These are phyloP conservation scores for Asterophora parasitica DNA, from an alignment of 768 basidiomycete genomes.

Conservation along the genomic window DNA sequence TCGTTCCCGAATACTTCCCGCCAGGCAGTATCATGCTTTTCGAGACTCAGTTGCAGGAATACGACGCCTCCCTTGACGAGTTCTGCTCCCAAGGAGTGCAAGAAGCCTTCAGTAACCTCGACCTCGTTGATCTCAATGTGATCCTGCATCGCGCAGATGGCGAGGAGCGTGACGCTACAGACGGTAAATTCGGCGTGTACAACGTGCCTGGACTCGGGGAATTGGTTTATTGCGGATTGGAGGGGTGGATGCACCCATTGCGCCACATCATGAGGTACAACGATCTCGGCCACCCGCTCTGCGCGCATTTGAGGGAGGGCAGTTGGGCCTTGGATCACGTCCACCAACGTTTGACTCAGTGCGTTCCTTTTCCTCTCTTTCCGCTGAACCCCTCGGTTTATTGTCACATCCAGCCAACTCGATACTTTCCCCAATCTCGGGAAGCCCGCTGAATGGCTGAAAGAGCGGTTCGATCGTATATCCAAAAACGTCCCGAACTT, in stretches of 20 bases:
- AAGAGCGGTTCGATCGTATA: slow-evolving; percentile 81
- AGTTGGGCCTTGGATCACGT: slow-evolving; percentile 93
- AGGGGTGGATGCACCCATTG: slow-evolving; percentile 95
- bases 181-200: slow-evolving; percentile 77
- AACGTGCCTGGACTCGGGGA: slow-evolving; percentile 70
- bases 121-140: slow-evolving; percentile 86
- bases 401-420: slow-evolving; percentile 42
- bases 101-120: slow-evolving; percentile 66
- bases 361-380: slow-evolving; percentile 26
- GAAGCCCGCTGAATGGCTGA: slow-evolving; percentile 78
- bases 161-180: slow-evolving; percentile 89
- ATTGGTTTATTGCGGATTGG: slow-evolving; percentile 87
- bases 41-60: slow-evolving; percentile 74
- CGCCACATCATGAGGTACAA: slow-evolving; percentile 82
- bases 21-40: slow-evolving; percentile 95
- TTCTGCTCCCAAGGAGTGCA: slow-evolving; percentile 70
- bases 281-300: slow-evolving; percentile 90
- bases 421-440: slow-evolving; percentile 62
- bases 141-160: slow-evolving; percentile 82
- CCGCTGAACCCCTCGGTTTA: slow-evolving; percentile 2
- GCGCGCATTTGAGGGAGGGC: slow-evolving; percentile 81
- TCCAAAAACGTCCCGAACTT: slow-evolving; percentile 73
- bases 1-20: slow-evolving; percentile 87
- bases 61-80: slow-evolving; percentile 65
- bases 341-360: slow-evolving; percentile 64